Evolutionary conservation across 2,329 filamentous ascomycete species (phyloP), one percentile per base, ranked within the genome.

Genomic region (Colletotrichum sp.): DNA sequence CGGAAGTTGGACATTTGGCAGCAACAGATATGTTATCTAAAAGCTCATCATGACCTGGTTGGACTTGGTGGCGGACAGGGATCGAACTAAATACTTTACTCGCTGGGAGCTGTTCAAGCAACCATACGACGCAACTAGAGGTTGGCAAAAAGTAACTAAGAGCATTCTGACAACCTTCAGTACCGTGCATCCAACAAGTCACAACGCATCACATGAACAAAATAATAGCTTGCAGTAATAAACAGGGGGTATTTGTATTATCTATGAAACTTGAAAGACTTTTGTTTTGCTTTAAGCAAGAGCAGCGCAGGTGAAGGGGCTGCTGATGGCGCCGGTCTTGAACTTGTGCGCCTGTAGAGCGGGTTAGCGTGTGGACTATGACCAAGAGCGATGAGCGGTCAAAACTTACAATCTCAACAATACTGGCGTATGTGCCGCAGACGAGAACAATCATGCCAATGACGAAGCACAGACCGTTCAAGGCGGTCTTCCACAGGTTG

Each of bases 391-490:
- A 10, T 16, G 13, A 30, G 39, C 8, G 16, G 8, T 15, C n/a
- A 34, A 57, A 32, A 77, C 77, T 78, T 39, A 78, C 74, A 63
- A 78, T 78, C 65, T 78, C 77, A 15, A 71, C 77, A 18, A 78
- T 78, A 12, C 75, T 82, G 59, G 83, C 80, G 34, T 84, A 84
- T 15, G 83, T 84, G 69, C 83, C 83, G 39, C 81, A 80, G 6
- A 83, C 81, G 2, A 84, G 81, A 7, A 83, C 81, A 57, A 83
- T 62, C 62, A 83, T 78, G 55, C 83, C 83, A 5, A 84, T 82
- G 36, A 83, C 10, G 63, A 83, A 82, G 69, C 79, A 77, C 3
- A 80, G 10, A 5, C 64, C 78, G 75, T 84, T 84, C 75, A 74
- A 76, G 21, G 81, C 78, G 21, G 79, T 79, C 16, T 79, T 77